These are phyloP conservation scores for Saccharomyces hybrid DNA, from an alignment of 1,139 yeast genomes.

Conservation along the genomic window DNA sequence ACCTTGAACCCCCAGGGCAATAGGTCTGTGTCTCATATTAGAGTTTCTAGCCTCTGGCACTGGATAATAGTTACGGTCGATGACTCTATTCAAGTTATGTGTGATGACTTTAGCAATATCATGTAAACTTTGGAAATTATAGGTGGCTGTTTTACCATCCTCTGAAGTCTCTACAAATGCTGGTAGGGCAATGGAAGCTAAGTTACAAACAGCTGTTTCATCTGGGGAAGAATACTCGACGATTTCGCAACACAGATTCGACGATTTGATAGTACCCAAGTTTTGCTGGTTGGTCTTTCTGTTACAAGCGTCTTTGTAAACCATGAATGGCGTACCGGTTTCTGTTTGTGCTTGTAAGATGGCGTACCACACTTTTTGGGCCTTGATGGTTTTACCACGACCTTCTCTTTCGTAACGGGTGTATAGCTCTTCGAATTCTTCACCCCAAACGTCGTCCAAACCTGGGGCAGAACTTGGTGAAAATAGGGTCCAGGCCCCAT, in stretches of 20 bases:
- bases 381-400: slow-evolving; percentile 66
- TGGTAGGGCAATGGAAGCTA: slow-evolving; percentile 81
- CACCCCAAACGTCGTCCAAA: slow-evolving; percentile 70
- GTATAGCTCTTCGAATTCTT: slow-evolving; percentile 65
- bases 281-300: slow-evolving; percentile 77
- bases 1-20: slow-evolving; percentile 87
- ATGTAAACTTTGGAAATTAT: slow-evolving; percentile 66
- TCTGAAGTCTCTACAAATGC: slow-evolving; percentile 43
- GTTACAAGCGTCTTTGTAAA: slow-evolving; percentile 84
- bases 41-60: slow-evolving; percentile 60
- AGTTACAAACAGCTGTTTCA: slow-evolving; percentile 85
- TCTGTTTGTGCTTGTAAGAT: slow-evolving; percentile 85
- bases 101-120: slow-evolving; percentile 66
- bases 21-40: slow-evolving; percentile 73
- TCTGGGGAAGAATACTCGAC: slow-evolving; percentile 83
- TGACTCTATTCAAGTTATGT: slow-evolving; percentile 65
- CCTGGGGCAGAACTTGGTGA: slow-evolving; percentile 89
- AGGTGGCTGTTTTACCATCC: slow-evolving; percentile 46
- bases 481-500: slow-evolving; percentile 76
- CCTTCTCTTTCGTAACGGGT: slow-evolving; percentile 65
- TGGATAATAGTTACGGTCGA: slow-evolving; percentile 76
- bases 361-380: slow-evolving; percentile 83
- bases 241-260: slow-evolving; percentile 84
- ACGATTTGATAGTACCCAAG: slow-evolving; percentile 78
- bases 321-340: slow-evolving; percentile 89